Evolutionary conservation across 2,329 filamentous ascomycete genomes (phyloP), one percentile per base, ranked within the genome.

Genomic region (Fusarium sp.): DNA sequence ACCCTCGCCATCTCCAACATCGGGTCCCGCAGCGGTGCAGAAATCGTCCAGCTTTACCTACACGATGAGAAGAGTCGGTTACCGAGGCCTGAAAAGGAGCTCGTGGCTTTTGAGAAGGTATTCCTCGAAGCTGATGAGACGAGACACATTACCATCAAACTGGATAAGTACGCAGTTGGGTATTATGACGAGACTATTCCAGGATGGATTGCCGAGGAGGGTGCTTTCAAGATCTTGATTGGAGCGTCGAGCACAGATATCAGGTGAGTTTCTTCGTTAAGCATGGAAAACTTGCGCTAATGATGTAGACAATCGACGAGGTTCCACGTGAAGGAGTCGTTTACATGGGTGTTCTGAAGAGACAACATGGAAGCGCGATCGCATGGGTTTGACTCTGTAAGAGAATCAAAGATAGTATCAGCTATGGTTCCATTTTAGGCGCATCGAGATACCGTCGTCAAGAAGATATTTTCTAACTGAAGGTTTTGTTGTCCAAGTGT

Each of bases 11-110:
- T 87, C 57, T 84, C 80, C 71, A 87, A 92, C 75, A 85, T 84
- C 0, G 91, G 91, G 6, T 67, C 74, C 0, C 77, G 85, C 0
- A 80, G 84, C 4, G 91, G 90, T 3, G 81, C 84, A 2, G 90
- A 93, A 75, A 89, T 87, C 35, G 86, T 92, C 10, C 91, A 93
- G 78, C 81, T 89, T 4, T 93, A 93, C 69, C 82, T 93, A 47
- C 83, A 84, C n/a, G 89, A 91, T 57, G 82, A 86, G 49, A 87
- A 86, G 75, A 88, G 88, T 3, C 81, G 85, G 12, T 81, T 93
- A n/a, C 86, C 86, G 1, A 81, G 91, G 23, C 91, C 91, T 0
- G 86, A 89, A 70, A 92, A 93, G 79, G 91, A 93, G 78, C 82
- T 93, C 2, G 88, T 89, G 33, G 90, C 89, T 0, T 93, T 93